phyloP scores from a whole-genome alignment of 83 land plant species.

The Thuja plicata region DNA sequence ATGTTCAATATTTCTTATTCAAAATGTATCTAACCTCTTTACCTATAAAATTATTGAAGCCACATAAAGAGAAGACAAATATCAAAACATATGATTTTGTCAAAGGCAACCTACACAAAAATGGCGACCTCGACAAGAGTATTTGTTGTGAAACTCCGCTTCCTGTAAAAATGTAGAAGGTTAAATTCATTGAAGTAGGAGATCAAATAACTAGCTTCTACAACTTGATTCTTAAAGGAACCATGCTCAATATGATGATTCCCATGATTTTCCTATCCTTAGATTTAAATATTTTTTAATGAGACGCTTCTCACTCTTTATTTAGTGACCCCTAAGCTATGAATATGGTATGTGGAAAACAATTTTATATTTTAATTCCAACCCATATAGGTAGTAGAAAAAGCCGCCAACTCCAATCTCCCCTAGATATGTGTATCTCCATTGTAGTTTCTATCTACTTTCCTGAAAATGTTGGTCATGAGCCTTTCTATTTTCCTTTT shows the following conservation, averaged over 20 bases:
- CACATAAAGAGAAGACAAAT: background rate
- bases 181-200: background rate
- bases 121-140: background rate
- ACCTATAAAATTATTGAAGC: background rate
- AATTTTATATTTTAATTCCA: background rate
- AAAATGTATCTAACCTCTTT: background rate
- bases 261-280: background rate
- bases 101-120: background rate
- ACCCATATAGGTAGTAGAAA: background rate
- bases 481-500: too few species aligned
- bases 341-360: background rate
- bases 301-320: background rate
- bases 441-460: too few species aligned
- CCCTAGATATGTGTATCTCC: background rate
- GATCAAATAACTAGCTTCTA: background rate
- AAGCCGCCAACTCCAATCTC: background rate
- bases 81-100: background rate
- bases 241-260: background rate
- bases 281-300: background rate
- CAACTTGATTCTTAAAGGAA: background rate
- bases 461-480: background rate
- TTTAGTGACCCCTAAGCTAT: background rate
- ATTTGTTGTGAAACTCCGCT: background rate
- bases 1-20: background rate
- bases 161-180: background rate